phyloP scores from a whole-genome alignment of 2,329 filamentous ascomycete genomes.

The Hymenoscyphus scutula region DNA sequence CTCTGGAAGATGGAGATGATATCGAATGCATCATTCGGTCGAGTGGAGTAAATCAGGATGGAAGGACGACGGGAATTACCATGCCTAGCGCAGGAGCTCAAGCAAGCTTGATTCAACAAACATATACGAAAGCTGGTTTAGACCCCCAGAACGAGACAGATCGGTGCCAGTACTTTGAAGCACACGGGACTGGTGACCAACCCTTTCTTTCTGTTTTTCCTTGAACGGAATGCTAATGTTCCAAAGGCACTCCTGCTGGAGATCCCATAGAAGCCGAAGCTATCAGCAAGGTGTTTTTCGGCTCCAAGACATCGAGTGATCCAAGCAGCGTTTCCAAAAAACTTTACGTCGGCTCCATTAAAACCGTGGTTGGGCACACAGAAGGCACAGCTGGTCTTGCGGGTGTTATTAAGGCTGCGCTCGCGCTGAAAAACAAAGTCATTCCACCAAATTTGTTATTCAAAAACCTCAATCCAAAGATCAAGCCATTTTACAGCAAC shows the following conservation, averaged over 20 bases:
- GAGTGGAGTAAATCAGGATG: slow-evolving; percentile 48
- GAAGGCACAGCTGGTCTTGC: slow-evolving; percentile 30
- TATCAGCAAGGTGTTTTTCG: slow-evolving; percentile 5
- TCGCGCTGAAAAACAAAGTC: slow-evolving; percentile 28
- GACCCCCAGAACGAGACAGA: slow-evolving; percentile 29
- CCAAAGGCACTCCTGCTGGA: slow-evolving; percentile 11
- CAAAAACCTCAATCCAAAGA: slow-evolving; percentile 21
- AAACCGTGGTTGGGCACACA: slow-evolving; percentile 33
- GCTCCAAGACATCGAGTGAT: slow-evolving; percentile 7
- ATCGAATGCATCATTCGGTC: slow-evolving; percentile 53
- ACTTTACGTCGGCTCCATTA: slow-evolving; percentile 23
- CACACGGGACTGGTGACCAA: slow-evolving; percentile 15
- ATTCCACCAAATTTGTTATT: slow-evolving; percentile 21
- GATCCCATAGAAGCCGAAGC: slow-evolving; percentile 19
- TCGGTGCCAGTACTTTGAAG: slow-evolving; percentile 28
- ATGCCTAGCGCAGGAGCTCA: slow-evolving; percentile 46
- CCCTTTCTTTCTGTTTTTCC: not conserved
- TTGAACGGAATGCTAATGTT: not conserved
- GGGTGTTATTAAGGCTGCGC: slow-evolving; percentile 26
- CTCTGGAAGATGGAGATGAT: slow-evolving; percentile 54
- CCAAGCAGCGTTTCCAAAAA: not conserved
- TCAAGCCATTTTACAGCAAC: slow-evolving; percentile 25
- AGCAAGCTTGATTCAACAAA: slow-evolving; percentile 39
- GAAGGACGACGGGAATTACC: slow-evolving; percentile 50
- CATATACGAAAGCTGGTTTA: slow-evolving; percentile 45